Conservation (phyloP, 306 rosid species). For the Cucumis sativus region DNA sequence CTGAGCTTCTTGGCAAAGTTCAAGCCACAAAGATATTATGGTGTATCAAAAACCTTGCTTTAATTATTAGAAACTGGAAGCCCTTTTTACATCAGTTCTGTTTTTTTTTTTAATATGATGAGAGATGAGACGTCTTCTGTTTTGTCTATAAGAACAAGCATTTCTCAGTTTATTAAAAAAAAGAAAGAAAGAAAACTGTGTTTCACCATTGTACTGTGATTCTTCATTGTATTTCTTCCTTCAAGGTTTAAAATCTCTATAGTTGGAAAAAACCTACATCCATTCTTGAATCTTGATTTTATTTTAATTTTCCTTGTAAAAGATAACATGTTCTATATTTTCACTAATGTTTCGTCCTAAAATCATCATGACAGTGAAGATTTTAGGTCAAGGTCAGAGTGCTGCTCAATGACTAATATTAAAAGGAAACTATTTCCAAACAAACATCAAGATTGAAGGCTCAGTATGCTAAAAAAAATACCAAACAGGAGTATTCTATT, state of each 20-base stretch:
- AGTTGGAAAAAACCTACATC: neutral
- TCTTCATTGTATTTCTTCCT: neutral
- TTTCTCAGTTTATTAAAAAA: neutral
- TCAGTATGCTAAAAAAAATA: neutral
- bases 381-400: neutral
- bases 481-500: neutral
- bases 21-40: neutral
- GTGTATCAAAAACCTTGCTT: neutral
- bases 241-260: neutral
- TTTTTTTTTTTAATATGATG: neutral
- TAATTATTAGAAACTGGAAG: neutral
- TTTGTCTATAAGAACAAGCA: neutral
- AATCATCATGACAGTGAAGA: neutral
- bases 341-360: neutral
- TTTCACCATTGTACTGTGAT: neutral
- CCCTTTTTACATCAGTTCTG: neutral
- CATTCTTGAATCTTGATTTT: neutral
- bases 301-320: neutral
- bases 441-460: neutral
- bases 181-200: neutral
- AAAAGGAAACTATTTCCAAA: neutral
- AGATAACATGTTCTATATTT: neutral
- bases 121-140: neutral
- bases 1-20: neutral
- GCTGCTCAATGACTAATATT: neutral